These are phyloP conservation scores for Cercospora brassicicola DNA, from an alignment of 2,329 filamentous ascomycete species.

Conservation along the genomic window DNA sequence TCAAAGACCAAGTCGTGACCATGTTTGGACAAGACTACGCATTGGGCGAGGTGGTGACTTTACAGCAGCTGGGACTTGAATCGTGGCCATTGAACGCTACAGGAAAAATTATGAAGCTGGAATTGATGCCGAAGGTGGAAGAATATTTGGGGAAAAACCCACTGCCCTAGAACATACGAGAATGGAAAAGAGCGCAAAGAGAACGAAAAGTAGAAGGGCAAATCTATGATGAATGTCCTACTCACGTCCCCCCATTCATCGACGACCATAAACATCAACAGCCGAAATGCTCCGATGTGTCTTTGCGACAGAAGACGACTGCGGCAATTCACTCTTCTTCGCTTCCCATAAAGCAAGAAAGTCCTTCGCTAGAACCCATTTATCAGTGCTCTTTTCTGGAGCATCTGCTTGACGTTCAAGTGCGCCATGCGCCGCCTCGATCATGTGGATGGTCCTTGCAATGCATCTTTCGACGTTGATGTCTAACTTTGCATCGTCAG, in stretches of 20 bases:
- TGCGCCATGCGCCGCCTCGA: neutral
- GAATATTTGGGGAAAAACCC: neutral
- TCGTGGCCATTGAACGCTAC: constrained; percentile 31
- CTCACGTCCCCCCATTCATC: neutral
- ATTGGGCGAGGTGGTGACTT: constrained; percentile 22
- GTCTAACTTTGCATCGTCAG: neutral
- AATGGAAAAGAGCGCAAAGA: neutral
- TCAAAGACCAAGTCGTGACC: constrained; percentile 23
- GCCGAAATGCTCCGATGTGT: neutral
- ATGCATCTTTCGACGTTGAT: neutral
- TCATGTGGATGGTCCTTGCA: neutral
- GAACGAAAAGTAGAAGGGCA: neutral
- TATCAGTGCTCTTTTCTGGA: neutral
- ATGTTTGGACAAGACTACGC: constrained; percentile 29
- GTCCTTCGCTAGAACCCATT: neutral
- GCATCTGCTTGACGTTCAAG: neutral
- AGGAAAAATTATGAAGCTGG: constrained; percentile 31
- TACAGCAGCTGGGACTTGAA: constrained; percentile 24
- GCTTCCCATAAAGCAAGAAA: neutral
- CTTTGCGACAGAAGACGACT: neutral
- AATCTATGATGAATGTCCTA: neutral
- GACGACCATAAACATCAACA: neutral
- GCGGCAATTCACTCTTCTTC: neutral
- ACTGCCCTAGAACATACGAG: neutral
- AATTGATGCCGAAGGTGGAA: constrained; percentile 12